Percentiles rank a stretch among this genome's conserved stretches.
Conservation (phyloP, 495 filamentous ascomycete species). For the Halenospora varia region DNA sequence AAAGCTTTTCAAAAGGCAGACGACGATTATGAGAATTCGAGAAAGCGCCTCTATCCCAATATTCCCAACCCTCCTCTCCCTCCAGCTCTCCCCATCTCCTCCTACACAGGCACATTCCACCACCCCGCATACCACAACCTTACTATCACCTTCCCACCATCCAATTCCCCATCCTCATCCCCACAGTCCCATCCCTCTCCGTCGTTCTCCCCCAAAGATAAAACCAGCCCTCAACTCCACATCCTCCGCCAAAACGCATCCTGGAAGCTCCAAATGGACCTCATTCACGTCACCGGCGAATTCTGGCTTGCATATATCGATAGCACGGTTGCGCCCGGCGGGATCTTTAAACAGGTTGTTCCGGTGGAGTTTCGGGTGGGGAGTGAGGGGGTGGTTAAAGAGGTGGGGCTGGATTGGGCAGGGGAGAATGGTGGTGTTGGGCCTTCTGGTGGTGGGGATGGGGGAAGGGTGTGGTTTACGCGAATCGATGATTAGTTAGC, state of each 20-base stretch:
- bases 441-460: too few relatives aligned
- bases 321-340: constrained; percentile 15
- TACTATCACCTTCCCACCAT: too few relatives aligned
- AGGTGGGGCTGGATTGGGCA: constrained; percentile 6
- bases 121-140: constrained; percentile 38
- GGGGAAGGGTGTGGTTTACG: constrained; percentile 20
- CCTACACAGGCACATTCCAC: constrained; percentile 38
- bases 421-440: constrained; percentile 13
- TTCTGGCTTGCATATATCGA: constrained; percentile 28
- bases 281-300: constrained; percentile 33
- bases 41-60: constrained; percentile 30
- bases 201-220: too few relatives aligned
- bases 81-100: constrained; percentile 26
- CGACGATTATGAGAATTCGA: constrained; percentile 25
- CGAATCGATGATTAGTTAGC: too few relatives aligned
- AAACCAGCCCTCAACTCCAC: constrained; percentile 28
- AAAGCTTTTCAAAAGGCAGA: constrained; percentile 2
- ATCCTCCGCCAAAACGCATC: constrained; percentile 23
- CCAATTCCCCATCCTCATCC: too few relatives aligned
- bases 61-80: constrained; percentile 28
- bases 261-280: constrained; percentile 26
- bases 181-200: too few relatives aligned
- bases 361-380: constrained; percentile 14
- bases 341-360: constrained; percentile 1
- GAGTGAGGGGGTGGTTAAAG: constrained; percentile 1